These are phyloP conservation scores for Pythium coloratum DNA, from an alignment of 352 stramenopile genomes.

Conservation along the genomic window DNA sequence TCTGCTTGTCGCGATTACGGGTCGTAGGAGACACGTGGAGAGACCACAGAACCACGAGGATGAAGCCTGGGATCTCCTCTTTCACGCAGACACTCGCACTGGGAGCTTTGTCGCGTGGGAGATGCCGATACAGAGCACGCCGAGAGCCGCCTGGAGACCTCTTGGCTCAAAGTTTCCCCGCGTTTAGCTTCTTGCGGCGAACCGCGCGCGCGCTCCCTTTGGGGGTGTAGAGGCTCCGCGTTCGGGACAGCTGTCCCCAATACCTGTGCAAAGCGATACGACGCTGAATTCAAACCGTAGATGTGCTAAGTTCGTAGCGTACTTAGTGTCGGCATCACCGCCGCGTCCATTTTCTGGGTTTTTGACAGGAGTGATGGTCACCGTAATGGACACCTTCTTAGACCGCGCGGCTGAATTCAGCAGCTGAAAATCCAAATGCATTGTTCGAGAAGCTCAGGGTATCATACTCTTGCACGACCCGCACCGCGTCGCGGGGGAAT, in stretches of 20 bases:
- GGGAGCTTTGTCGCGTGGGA: neutral
- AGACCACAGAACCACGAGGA: neutral
- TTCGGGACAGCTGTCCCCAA: slow-evolving; percentile 9
- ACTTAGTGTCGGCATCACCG: neutral
- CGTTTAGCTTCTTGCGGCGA: neutral
- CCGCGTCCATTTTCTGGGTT: neutral
- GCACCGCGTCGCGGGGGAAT: too few relatives aligned
- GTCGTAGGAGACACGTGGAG: neutral
- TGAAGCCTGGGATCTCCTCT: slow-evolving; percentile 20
- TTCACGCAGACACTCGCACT: neutral
- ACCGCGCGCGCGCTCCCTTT: slow-evolving; percentile 12
- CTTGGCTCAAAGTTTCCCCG: slow-evolving; percentile 4
- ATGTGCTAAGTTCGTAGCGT: neutral
- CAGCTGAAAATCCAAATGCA: too few relatives aligned
- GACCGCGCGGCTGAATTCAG: too few relatives aligned
- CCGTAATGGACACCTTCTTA: too few relatives aligned
- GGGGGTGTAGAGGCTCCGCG: neutral
- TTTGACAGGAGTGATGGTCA: neutral
- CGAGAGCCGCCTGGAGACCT: neutral
- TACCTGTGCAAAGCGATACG: slow-evolving; percentile 1
- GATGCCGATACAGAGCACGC: slow-evolving; percentile 6
- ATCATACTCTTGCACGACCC: too few relatives aligned
- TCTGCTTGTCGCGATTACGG: neutral
- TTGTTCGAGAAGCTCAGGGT: too few relatives aligned
- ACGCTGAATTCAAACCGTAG: neutral